These are phyloP conservation scores for Starmerella asiatica DNA, from an alignment of 805 yeast species.

Conservation along the genomic window DNA sequence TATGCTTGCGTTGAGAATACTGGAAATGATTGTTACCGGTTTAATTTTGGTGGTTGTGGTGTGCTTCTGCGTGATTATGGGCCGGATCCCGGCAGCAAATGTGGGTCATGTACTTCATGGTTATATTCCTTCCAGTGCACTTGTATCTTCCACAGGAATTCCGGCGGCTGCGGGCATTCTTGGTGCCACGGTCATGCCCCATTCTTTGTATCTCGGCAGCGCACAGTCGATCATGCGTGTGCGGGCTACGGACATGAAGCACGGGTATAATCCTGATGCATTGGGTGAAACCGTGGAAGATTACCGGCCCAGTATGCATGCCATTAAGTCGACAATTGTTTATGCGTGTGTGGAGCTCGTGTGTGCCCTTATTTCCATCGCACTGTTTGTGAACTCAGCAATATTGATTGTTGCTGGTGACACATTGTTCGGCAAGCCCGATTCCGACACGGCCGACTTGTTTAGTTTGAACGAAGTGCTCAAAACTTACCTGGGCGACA, in stretches of 20 bases:
- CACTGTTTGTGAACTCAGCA: constrained; percentile 74
- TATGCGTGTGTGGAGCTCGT: constrained; percentile 62
- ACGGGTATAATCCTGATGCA: constrained; percentile 17
- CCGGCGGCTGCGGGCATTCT: constrained; percentile 71
- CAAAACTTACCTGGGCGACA: constrained; percentile 46
- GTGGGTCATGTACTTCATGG: constrained; percentile 57
- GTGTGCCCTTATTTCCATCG: constrained; percentile 60
- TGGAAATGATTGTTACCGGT: constrained; percentile 68
- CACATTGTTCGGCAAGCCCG: constrained; percentile 55
- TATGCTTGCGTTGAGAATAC: constrained; percentile 57
- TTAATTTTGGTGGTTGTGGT: constrained; percentile 71
- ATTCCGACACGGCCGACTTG: constrained; percentile 60
- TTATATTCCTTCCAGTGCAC: constrained; percentile 40
- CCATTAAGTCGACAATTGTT: constrained; percentile 57
- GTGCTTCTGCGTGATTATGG: constrained; percentile 69
- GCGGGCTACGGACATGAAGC: constrained; percentile 59
- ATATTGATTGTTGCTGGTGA: constrained; percentile 74
- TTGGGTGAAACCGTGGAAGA: constrained; percentile 21
- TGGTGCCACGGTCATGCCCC: constrained; percentile 96
- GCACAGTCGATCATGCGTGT: constrained; percentile 80
- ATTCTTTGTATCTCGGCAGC: constrained; percentile 72
- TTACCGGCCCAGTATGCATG: constrained; percentile 59
- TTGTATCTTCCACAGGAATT: constrained; percentile 51
- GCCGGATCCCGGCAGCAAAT: constrained; percentile 43
- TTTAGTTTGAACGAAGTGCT: constrained; percentile 61